phyloP scores from a whole-genome alignment of 192 early-diverging fungal species.

The Coemansia brasiliensis region DNA sequence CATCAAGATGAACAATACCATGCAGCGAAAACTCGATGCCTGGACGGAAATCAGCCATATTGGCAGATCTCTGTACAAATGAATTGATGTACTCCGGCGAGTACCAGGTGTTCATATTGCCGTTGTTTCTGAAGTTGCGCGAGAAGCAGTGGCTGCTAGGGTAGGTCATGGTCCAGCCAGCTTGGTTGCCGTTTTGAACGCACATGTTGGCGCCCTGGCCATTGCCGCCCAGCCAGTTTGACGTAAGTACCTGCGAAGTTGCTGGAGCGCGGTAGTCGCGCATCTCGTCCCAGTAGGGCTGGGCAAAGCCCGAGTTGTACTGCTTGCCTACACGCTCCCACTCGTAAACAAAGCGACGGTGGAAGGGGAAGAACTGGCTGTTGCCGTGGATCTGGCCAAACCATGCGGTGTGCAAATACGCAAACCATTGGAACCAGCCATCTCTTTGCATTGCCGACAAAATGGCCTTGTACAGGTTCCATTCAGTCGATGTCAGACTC shows the following conservation, averaged over 20 bases:
- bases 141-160: slow-evolving; percentile 49
- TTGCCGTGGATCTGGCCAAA: slow-evolving; percentile 52
- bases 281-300: slow-evolving; percentile 60
- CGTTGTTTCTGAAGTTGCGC: slow-evolving; percentile 52
- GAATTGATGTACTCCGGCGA: slow-evolving; percentile 50
- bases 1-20: slow-evolving; percentile 49
- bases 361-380: slow-evolving; percentile 58
- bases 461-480: slow-evolving; percentile 24
- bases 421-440: slow-evolving; percentile 52
- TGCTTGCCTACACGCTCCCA: slow-evolving; percentile 48
- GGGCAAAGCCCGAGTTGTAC: slow-evolving; percentile 33
- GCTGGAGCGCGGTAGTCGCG: slow-evolving; percentile 47
- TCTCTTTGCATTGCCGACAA: slow-evolving; percentile 44
- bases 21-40: slow-evolving; percentile 54
- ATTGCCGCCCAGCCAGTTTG: slow-evolving; percentile 55
- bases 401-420: slow-evolving; percentile 39
- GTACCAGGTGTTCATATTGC: slow-evolving; percentile 41
- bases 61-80: slow-evolving; percentile 36
- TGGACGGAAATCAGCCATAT: slow-evolving; percentile 44
- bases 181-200: slow-evolving; percentile 41
- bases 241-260: slow-evolving; percentile 35
- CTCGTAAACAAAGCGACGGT: slow-evolving; percentile 55
- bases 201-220: slow-evolving; percentile 38
- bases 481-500: slow-evolving; percentile 37
- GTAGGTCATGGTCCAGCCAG: slow-evolving; percentile 43